These are phyloP conservation scores for Aspergillus brunneoviolaceus DNA, from an alignment of 2,329 filamentous ascomycete species.

Conservation along the genomic window DNA sequence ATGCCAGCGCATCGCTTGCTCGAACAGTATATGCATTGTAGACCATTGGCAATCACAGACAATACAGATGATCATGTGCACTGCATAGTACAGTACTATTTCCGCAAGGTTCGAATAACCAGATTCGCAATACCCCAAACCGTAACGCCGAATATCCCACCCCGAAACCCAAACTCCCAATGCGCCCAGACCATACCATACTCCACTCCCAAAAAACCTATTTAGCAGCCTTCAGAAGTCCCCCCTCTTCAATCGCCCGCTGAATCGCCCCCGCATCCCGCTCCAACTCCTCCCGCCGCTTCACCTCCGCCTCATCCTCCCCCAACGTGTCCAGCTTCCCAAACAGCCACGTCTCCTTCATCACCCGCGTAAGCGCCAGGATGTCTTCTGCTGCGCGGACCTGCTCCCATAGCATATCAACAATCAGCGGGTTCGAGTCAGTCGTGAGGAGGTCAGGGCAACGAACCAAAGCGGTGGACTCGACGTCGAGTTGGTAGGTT, in stretches of 20 bases:
- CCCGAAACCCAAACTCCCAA: background rate
- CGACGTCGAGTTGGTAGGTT: conserved; percentile 58
- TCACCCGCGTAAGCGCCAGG: conserved; percentile 57
- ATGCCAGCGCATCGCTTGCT: too few relatives aligned
- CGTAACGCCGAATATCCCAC: background rate
- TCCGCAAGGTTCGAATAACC: too few relatives aligned
- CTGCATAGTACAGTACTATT: too few relatives aligned
- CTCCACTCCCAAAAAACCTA: background rate
- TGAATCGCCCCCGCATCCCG: conserved; percentile 49
- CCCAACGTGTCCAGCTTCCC: conserved; percentile 61
- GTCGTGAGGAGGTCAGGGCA: background rate
- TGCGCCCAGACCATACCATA: background rate
- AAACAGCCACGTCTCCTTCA: conserved; percentile 69
- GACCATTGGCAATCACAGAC: too few relatives aligned
- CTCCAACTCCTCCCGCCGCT: conserved; percentile 47
- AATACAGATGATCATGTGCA: too few relatives aligned
- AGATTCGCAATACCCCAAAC: too few relatives aligned
- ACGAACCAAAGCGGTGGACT: conserved; percentile 58
- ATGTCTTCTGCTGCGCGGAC: conserved; percentile 63
- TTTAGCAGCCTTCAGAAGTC: conserved; percentile 24
- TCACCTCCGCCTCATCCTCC: conserved; percentile 40
- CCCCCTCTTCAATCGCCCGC: conserved; percentile 41
- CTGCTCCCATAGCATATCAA: conserved; percentile 30
- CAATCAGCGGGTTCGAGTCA: background rate
- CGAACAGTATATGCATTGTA: too few relatives aligned